Conservation (phyloP, 805 yeast genomes). For the Barnettozyma californica region DNA sequence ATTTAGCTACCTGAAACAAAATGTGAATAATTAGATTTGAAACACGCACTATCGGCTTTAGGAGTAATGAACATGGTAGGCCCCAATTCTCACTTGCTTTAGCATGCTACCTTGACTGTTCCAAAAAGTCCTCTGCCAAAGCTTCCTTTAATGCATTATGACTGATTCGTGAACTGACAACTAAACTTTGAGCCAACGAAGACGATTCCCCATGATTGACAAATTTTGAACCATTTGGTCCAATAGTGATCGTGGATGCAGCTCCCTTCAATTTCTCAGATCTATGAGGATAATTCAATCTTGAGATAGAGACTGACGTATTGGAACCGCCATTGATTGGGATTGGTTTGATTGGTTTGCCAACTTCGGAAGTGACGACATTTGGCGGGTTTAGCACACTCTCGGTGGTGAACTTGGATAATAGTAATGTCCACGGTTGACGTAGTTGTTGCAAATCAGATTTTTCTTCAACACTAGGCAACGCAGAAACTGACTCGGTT, state of each 20-base stretch:
- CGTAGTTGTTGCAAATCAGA: conserved; percentile 3
- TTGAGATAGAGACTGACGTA: not conserved
- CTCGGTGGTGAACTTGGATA: conserved; percentile 13
- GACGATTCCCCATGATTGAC: conserved; percentile 26
- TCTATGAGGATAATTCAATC: conserved; percentile 5
- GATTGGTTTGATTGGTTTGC: conserved; percentile 13
- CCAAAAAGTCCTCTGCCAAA: conserved; percentile 10
- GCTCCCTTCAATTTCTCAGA: conserved; percentile 17
- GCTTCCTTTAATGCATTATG: conserved; percentile 25
- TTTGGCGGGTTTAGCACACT: conserved; percentile 8
- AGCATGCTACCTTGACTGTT: too few species aligned
- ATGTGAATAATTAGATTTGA: too few species aligned
- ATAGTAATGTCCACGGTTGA: conserved; percentile 15
- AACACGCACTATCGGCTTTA: too few species aligned
- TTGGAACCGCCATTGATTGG: not conserved
- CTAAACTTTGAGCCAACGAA: conserved; percentile 15
- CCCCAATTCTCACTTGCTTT: too few species aligned
- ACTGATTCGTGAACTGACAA: conserved; percentile 22
- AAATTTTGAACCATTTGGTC: conserved; percentile 23
- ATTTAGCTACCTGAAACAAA: too few species aligned
- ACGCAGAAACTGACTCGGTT: not conserved
- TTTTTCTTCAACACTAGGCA: not conserved
- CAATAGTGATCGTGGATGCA: conserved; percentile 24
- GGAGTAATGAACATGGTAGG: too few species aligned
- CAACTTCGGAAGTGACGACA: conserved; percentile 21